Evolutionary conservation across 2,329 filamentous ascomycete species (phyloP), one percentile per base, ranked within the genome.

Genomic region (Trichoderma oligosporum): DNA sequence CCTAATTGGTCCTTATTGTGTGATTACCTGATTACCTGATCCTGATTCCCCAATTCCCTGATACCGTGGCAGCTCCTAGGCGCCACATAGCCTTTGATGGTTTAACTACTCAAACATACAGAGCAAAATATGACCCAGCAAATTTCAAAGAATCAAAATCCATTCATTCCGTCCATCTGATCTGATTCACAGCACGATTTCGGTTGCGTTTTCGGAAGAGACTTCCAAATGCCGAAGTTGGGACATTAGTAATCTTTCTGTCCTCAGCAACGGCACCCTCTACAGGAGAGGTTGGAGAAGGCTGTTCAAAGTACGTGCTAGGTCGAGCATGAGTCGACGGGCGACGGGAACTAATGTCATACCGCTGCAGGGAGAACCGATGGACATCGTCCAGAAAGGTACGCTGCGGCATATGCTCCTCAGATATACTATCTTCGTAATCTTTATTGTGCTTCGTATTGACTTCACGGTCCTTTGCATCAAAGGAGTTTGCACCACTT

Each of bases 181-280:
- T 38, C 36, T 56, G 45, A 3, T 45, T 41, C 9, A 27, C 57
- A 29, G 24, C 41, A 39, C 44, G 44, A 20, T 48, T 45, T 18
- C 61, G 63, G 22, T 60, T 59, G 31, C 63, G 62, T 33, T 64
- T 69, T 18, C 66, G 66, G 39, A 70, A 65, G 7, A 70, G 51
- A 24, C 55, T 61, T 4, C 64, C 53, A 11, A 70, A 60, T 1
- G 62, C 42, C 1, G 67, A 64, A 9, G 65, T 61, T 16, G 67
- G 63, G n/a, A 61, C 65, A 35, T 60, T 60, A 24, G 44, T 49
- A 14, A 56, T 31, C 7, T 35, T 41, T 9, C 18, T 55, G 22
- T 16, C 16, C 11, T 55, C 52, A 38, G 39, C 16, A 46, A 44
- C 31, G 8, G 38, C 41, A 31, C 12, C 45, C 18, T 48, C 42